Evolutionary conservation across 2,329 filamentous ascomycete species (phyloP).

Genomic region (Curvularia lunata): DNA sequence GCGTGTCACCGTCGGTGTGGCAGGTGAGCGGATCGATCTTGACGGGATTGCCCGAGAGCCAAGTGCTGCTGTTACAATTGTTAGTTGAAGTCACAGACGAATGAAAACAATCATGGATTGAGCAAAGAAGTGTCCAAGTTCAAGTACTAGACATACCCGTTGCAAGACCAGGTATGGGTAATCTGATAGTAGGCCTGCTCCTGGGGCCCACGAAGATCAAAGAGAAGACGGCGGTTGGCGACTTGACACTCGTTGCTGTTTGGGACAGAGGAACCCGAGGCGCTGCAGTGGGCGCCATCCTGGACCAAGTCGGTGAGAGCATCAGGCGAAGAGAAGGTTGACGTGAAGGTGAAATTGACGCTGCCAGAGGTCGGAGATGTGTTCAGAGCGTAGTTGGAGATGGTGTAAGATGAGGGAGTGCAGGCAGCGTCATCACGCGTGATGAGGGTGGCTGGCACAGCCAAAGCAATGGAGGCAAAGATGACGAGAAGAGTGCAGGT

Average conservation of each 20-base stretch:
- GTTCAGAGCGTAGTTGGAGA: constrained; percentile 31
- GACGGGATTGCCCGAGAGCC: constrained; percentile 30
- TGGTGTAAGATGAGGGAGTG: constrained; percentile 33
- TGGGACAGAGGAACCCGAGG: constrained; percentile 21
- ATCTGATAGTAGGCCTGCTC: constrained; percentile 33
- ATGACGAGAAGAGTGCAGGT: constrained; percentile 13
- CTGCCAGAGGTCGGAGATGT: constrained; percentile 18
- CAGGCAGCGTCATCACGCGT: constrained; percentile 23
- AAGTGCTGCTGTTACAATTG: constrained; percentile 18
- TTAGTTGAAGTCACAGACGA: constrained; percentile 2
- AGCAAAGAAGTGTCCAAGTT: neutral
- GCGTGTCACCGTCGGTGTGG: constrained; percentile 6
- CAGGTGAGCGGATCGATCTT: constrained; percentile 22
- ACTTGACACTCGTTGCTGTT: constrained; percentile 31
- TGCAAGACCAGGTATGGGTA: constrained; percentile 38
- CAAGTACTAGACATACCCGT: constrained; percentile 28
- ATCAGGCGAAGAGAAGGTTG: constrained; percentile 20
- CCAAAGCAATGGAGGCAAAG: constrained; percentile 30
- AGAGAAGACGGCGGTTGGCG: constrained; percentile 25
- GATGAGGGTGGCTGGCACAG: constrained; percentile 21
- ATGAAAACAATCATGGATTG: neutral
- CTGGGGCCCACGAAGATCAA: constrained; percentile 29
- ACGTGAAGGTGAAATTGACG: constrained; percentile 37
- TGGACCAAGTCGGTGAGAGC: constrained; percentile 28
- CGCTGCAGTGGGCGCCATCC: constrained; percentile 28